A percentile compares a stretch with the other conserved stretches of the same genome.
Conservation (phyloP, 164 flowering plant species). For the Aristolochia fimbriata region DNA sequence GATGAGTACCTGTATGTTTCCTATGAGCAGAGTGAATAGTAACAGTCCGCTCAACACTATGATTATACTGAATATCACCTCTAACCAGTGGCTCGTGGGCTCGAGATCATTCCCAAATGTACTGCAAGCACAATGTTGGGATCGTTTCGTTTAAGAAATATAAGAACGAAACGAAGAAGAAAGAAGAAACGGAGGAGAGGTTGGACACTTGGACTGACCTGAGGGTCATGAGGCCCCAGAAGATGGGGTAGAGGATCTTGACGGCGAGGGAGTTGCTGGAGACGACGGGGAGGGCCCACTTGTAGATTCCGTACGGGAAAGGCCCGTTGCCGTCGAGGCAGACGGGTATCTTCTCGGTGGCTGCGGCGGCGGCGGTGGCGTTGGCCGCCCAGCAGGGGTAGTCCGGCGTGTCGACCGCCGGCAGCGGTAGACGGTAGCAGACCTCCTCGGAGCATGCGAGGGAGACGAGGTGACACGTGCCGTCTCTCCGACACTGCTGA, state of each 20-base stretch:
- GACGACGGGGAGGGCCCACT: slow-evolving; percentile 79
- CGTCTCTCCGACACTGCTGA: slow-evolving; percentile 41
- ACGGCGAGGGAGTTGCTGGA: slow-evolving; percentile 78
- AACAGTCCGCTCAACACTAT: slow-evolving; percentile 66
- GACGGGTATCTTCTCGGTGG: slow-evolving; percentile 13
- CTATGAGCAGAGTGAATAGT: slow-evolving; percentile 86
- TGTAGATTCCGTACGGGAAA: slow-evolving; percentile 69
- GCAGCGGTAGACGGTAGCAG: slow-evolving; percentile 51
- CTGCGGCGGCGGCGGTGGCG: slow-evolving; percentile 25
- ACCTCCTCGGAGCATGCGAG: slow-evolving; percentile 71
- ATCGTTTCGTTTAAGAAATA: too few relatives aligned
- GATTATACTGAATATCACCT: slow-evolving; percentile 79
- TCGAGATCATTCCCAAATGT: slow-evolving; percentile 90
- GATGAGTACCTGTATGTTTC: slow-evolving; percentile 74
- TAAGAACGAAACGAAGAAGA: too few relatives aligned
- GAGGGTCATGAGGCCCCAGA: slow-evolving; percentile 93
- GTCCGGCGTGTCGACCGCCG: slow-evolving; percentile 18
- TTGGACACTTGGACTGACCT: too few relatives aligned
- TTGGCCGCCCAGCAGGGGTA: slow-evolving; percentile 42
- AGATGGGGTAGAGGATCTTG: slow-evolving; percentile 87
- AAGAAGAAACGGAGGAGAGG: too few relatives aligned
- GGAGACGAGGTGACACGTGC: slow-evolving; percentile 37
- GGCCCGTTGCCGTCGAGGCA: slow-evolving; percentile 75
- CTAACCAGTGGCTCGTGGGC: slow-evolving; percentile 85
- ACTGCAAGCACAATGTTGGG: too few relatives aligned